These are phyloP conservation scores for Parasitella parasitica DNA, from an alignment of 371 early-diverging fungal genomes.

Conservation along the genomic window DNA sequence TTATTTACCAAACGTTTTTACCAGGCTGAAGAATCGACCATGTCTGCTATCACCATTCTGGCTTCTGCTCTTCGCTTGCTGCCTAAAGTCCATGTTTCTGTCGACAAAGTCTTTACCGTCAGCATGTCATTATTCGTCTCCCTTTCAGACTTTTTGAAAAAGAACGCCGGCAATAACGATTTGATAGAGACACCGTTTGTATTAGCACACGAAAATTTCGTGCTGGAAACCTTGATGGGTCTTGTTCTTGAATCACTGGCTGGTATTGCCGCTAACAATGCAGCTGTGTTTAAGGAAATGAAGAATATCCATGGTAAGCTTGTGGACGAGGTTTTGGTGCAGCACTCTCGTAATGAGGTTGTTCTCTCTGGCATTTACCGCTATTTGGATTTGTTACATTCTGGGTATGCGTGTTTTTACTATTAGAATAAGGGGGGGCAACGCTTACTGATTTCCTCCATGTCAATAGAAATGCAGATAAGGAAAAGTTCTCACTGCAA, in stretches of 20 bases:
- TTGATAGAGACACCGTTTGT: conserved; percentile 46
- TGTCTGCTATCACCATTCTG: conserved; percentile 13
- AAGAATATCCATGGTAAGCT: conserved; percentile 25
- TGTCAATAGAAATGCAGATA: conserved; percentile 26
- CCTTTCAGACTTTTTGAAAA: conserved; percentile 34
- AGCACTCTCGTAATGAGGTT: conserved; percentile 55
- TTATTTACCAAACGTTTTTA: no score
- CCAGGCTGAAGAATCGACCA: conserved; percentile 1
- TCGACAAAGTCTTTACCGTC: conserved; percentile 34
- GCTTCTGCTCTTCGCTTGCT: conserved; percentile 50
- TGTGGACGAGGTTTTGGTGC: conserved; percentile 40
- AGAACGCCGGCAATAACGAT: conserved; percentile 25
- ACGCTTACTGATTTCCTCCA: neutral
- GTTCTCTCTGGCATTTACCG: conserved; percentile 56
- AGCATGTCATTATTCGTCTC: conserved; percentile 41
- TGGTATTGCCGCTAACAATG: conserved; percentile 31
- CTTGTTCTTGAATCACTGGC: conserved; percentile 52
- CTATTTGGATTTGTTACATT: conserved; percentile 53
- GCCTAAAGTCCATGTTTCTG: conserved; percentile 47
- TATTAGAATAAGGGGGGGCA: neutral
- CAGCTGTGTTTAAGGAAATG: conserved; percentile 14
- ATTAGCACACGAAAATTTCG: conserved; percentile 55
- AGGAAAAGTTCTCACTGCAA: conserved; percentile 35
- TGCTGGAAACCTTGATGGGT: conserved; percentile 56
- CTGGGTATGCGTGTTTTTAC: conserved; percentile 57